Evolutionary conservation across 2,329 filamentous ascomycete species (phyloP), one percentile per base, ranked within the genome.

Genomic region (Neofusicoccum parvum): DNA sequence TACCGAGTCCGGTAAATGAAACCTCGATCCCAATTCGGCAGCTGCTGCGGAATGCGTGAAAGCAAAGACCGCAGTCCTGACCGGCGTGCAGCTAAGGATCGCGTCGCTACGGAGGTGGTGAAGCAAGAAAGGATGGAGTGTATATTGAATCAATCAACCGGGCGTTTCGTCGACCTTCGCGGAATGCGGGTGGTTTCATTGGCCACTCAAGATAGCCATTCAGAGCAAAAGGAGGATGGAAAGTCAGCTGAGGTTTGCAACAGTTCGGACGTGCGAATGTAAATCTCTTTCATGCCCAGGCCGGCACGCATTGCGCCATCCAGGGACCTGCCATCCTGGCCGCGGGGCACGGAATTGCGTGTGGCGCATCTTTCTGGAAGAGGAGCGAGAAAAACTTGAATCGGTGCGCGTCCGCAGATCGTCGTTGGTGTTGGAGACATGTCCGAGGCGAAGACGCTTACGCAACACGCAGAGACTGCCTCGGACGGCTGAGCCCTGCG

Each of bases 301-400:
- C 23, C 27, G n/a, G 45, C 32, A 48, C n/a, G 43, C 56, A 39
- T 60, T 60, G 43, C 43, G 56, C 56, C 43, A 60, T 60, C 43
- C 32, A 27, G 56, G 56, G n/a, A 39, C 41, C 37, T 60, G 12
- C 43, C 56, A 60, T 34, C 17, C 54, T 32, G 43, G 39, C 32
- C 32, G 43, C 32, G 56, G 41, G 32, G 56, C 39, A 59, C n/a
- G 17, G 17, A 43, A 43, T 34, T 39, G 36, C 32, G 9, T 56
- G 27, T 36, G 27, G 39, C 39, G 54, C 54, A 46, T 36, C 34
- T 12, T 46, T 46, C 34, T 34, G 54, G 15, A 43, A 43, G 41
- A 20, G 23, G 6, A 10, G 23, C 5, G 23, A 45, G 15, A 27
- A 20, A 46, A 46, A 36, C 49, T 51, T 36, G 49, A 36, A 17